Percentiles rank a stretch among this genome's conserved stretches.
phyloP scores from a whole-genome alignment of 2,329 filamentous ascomycete species.

The Daldinia eschscholtzii region DNA sequence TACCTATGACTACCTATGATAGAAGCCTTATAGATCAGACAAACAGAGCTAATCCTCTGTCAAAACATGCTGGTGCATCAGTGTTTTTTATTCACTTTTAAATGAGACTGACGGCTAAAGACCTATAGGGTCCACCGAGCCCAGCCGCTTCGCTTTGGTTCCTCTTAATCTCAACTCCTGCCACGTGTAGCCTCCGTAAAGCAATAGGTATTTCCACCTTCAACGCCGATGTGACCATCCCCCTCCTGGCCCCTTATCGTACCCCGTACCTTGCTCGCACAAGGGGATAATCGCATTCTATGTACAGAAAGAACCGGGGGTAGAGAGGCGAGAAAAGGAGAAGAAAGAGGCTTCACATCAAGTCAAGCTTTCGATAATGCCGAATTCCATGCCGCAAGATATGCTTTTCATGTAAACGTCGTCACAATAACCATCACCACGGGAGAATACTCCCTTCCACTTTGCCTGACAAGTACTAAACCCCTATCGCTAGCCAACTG shows the following conservation, averaged over 20 bases:
- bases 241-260: conserved; percentile 2
- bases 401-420: conserved; percentile 9
- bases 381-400: background rate
- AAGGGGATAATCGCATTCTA: conserved; percentile 27
- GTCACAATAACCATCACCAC: conserved; percentile 6
- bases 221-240: conserved; percentile 30
- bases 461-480: background rate
- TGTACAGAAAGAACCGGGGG: conserved; percentile 33
- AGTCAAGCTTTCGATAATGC: conserved; percentile 6
- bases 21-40: background rate
- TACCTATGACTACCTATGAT: too few relatives aligned
- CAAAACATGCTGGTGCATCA: background rate
- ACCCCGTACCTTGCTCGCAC: conserved; percentile 19
- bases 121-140: conserved; percentile 7
- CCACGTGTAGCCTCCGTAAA: conserved; percentile 30
- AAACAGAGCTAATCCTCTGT: background rate
- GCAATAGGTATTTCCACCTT: conserved; percentile 42
- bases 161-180: conserved; percentile 14
- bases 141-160: background rate
- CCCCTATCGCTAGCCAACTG: background rate
- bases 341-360: background rate
- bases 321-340: conserved; percentile 1
- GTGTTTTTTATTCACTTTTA: conserved; percentile 18
- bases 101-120: conserved; percentile 13
- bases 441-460: background rate